These are phyloP conservation scores for Penicillium arizonense DNA, from an alignment of 495 filamentous ascomycete species.

Conservation along the genomic window DNA sequence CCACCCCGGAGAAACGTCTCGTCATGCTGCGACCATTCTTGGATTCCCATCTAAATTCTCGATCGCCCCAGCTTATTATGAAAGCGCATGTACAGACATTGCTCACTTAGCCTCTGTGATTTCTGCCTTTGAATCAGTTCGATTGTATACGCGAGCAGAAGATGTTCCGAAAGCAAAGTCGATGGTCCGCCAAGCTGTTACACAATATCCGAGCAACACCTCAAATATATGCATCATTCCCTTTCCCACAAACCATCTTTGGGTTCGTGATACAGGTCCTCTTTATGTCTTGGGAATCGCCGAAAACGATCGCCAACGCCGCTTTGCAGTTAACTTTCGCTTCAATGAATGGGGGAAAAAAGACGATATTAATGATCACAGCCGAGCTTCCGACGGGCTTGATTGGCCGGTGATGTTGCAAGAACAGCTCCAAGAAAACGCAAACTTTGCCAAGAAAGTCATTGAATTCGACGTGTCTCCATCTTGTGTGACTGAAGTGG, in stretches of 20 bases:
- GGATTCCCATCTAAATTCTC: conserved; percentile 21
- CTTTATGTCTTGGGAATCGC: conserved; percentile 13
- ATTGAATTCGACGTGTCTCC: conserved; percentile 7
- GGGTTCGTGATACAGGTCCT: conserved; percentile 23
- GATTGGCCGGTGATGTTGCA: conserved; percentile 9
- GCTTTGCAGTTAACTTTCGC: conserved; percentile 19
- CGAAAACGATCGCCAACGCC: background rate
- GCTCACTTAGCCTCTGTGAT: conserved; percentile 16
- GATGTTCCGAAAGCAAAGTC: conserved; percentile 10
- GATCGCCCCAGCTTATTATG: conserved; percentile 13
- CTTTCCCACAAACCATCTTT: conserved; percentile 19
- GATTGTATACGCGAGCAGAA: conserved; percentile 14
- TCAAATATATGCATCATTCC: conserved; percentile 11
- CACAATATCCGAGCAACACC: background rate
- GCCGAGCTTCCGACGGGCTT: conserved; percentile 2
- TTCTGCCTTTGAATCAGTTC: conserved; percentile 19
- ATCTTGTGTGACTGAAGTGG: conserved; percentile 5
- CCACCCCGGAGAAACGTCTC: conserved; percentile 13
- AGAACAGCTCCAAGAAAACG: conserved; percentile 13
- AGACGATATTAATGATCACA: background rate
- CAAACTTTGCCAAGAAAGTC: conserved; percentile 11
- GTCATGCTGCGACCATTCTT: conserved; percentile 23
- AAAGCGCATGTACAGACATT: conserved; percentile 21
- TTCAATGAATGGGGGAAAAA: conserved; percentile 25
- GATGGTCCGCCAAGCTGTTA: conserved; percentile 2